These are phyloP conservation scores for Solanum medicagineum DNA, from an alignment of 257 asterid species.

Conservation along the genomic window DNA sequence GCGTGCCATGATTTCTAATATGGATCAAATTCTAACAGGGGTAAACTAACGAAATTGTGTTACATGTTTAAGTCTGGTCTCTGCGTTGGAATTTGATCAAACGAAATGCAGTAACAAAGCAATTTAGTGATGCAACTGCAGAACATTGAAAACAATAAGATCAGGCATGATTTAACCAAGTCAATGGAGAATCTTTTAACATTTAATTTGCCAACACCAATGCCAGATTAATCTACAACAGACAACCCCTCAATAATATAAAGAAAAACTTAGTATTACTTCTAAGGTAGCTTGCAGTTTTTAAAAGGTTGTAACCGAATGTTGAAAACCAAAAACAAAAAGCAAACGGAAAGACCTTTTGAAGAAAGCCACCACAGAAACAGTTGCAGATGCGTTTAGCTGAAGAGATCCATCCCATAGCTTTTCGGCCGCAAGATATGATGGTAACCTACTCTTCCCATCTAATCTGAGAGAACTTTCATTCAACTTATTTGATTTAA, in stretches of 20 bases:
- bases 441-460: neutral
- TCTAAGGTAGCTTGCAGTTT: neutral
- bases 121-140: neutral
- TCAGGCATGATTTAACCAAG: neutral
- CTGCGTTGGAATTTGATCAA: neutral
- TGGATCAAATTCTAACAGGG: neutral
- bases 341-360: constrained; percentile 11
- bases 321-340: neutral
- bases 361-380: constrained; percentile 19
- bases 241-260: neutral
- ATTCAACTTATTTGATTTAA: neutral
- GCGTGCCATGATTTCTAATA: neutral
- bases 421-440: constrained; percentile 8
- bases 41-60: neutral
- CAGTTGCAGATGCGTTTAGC: constrained; percentile 7
- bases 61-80: neutral
- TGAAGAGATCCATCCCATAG: constrained; percentile 25
- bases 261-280: neutral
- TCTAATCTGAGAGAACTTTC: neutral
- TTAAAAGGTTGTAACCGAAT: neutral
- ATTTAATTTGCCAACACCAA: neutral
- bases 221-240: neutral
- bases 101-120: neutral
- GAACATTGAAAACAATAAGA: neutral
- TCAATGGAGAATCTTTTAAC: neutral